phyloP scores from a whole-genome alignment of 257 asterid genomes.

The Phtheirospermum japonicum region DNA sequence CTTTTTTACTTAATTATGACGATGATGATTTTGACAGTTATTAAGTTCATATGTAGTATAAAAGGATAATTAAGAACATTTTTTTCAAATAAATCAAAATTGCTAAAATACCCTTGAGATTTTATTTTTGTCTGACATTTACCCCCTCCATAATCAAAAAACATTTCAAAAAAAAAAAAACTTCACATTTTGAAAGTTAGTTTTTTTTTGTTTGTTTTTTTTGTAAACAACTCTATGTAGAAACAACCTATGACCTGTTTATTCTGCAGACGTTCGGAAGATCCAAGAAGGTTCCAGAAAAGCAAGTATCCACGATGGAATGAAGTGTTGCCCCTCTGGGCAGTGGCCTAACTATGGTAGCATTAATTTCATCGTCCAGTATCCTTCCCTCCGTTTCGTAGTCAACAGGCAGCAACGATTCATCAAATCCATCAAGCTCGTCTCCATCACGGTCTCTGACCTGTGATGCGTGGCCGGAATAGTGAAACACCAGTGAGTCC shows the following conservation, averaged over 20 bases:
- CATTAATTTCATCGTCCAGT: slow-evolving; percentile 78
- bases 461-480: slow-evolving; percentile 78
- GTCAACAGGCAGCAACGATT: slow-evolving; percentile 71
- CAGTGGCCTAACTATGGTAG: slow-evolving; percentile 70
- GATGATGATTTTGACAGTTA: too few relatives aligned
- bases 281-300: slow-evolving; percentile 79
- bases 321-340: slow-evolving; percentile 72
- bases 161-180: too few relatives aligned
- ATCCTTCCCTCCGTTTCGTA: slow-evolving; percentile 69
- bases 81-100: too few relatives aligned
- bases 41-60: neutral
- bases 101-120: too few relatives aligned
- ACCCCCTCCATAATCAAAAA: too few relatives aligned
- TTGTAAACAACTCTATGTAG: neutral
- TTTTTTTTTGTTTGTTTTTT: too few relatives aligned
- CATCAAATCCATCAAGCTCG: slow-evolving; percentile 78
- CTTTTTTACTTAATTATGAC: neutral
- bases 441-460: slow-evolving; percentile 65
- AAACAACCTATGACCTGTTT: slow-evolving; percentile 42
- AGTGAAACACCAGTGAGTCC: slow-evolving; percentile 83
- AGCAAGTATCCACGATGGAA: slow-evolving; percentile 83
- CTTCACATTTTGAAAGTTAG: too few relatives aligned
- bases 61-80: too few relatives aligned
- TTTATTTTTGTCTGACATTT: too few relatives aligned
- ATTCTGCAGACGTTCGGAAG: slow-evolving; percentile 61